A percentile compares a stretch with the other conserved stretches of the same genome.
Evolutionary conservation across 2,329 filamentous ascomycete species (phyloP).

Genomic region (Aspergillus bombycis): DNA sequence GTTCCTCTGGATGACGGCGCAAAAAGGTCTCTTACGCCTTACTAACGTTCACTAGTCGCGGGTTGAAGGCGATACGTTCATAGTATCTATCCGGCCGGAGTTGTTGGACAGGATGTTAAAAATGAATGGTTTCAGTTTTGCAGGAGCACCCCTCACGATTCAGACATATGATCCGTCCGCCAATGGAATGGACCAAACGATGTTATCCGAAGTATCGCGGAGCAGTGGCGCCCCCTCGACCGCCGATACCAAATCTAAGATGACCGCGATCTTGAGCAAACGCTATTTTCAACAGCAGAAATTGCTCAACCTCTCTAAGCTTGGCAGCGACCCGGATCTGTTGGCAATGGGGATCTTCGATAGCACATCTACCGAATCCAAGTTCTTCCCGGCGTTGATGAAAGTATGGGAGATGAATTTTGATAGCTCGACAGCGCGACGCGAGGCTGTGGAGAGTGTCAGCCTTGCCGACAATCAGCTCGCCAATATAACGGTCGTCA

Average conservation of each 20-base stretch:
- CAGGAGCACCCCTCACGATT: slow-evolving; percentile 62
- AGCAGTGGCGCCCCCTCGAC: slow-evolving; percentile 48
- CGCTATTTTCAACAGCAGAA: slow-evolving; percentile 75
- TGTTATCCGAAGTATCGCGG: slow-evolving; percentile 30
- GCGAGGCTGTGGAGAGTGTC: slow-evolving; percentile 78
- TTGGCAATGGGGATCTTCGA: slow-evolving; percentile 76
- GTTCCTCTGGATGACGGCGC: slow-evolving; percentile 42
- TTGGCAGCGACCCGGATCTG: slow-evolving; percentile 73
- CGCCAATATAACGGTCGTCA: slow-evolving; percentile 71
- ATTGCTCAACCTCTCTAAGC: slow-evolving; percentile 78
- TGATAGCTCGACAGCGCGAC: slow-evolving; percentile 70
- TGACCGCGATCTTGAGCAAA: slow-evolving; percentile 70
- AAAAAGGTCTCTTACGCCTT: slow-evolving; percentile 56
- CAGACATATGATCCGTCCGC: slow-evolving; percentile 49
- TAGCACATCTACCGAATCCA: slow-evolving; percentile 70
- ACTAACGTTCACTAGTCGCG: slow-evolving; percentile 74
- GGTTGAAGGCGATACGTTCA: slow-evolving; percentile 68
- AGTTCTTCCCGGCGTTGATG: slow-evolving; percentile 93
- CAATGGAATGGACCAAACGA: slow-evolving; percentile 25
- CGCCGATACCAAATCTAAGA: slow-evolving; percentile 66
- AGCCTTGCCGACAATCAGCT: slow-evolving; percentile 81
- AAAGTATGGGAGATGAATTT: slow-evolving; percentile 79
- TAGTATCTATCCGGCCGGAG: slow-evolving; percentile 67
- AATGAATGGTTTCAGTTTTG: slow-evolving; percentile 70
- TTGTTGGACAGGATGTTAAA: slow-evolving; percentile 67